These are phyloP conservation scores for Saitozyma sp. DNA, from an alignment of 768 basidiomycete species.

Conservation along the genomic window DNA sequence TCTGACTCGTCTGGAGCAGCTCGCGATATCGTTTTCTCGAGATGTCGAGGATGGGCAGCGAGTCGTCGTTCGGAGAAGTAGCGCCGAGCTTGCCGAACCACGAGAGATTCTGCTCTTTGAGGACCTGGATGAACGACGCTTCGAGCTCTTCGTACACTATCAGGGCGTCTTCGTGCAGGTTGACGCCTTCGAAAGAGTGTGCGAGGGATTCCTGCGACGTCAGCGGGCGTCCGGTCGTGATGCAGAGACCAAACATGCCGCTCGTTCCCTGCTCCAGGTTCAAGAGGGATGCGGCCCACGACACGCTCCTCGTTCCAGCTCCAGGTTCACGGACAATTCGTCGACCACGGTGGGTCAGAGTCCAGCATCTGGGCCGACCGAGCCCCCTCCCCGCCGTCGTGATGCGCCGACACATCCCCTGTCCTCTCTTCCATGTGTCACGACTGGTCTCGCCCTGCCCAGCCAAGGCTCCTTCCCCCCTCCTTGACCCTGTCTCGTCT, in stretches of 20 bases:
- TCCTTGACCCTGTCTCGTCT: no score
- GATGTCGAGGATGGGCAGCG: slow-evolving; percentile 72
- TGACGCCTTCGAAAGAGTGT: slow-evolving; percentile 84
- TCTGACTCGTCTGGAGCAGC: slow-evolving; percentile 81
- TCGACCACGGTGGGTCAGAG: no score
- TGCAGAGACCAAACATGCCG: not conserved
- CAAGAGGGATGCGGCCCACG: no score
- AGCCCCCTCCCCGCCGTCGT: no score
- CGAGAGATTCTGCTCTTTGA: slow-evolving; percentile 60
- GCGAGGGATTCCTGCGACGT: slow-evolving; percentile 82
- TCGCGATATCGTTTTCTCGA: slow-evolving; percentile 83
- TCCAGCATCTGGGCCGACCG: no score
- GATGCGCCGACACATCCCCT: no score
- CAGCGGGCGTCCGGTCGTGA: not conserved
- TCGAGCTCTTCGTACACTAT: slow-evolving; percentile 90
- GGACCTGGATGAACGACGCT: slow-evolving; percentile 63
- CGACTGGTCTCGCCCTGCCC: no score
- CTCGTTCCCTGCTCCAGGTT: not conserved
- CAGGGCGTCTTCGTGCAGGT: slow-evolving; percentile 83
- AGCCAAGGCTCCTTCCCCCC: no score
- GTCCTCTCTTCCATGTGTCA: no score
- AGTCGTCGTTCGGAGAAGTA: slow-evolving; percentile 70
- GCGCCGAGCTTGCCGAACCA: slow-evolving; percentile 90
- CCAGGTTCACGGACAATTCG: no score
- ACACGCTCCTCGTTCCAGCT: no score